Evolutionary conservation across 257 asterid species (phyloP).

Genomic region (Lycium ferocissimum): DNA sequence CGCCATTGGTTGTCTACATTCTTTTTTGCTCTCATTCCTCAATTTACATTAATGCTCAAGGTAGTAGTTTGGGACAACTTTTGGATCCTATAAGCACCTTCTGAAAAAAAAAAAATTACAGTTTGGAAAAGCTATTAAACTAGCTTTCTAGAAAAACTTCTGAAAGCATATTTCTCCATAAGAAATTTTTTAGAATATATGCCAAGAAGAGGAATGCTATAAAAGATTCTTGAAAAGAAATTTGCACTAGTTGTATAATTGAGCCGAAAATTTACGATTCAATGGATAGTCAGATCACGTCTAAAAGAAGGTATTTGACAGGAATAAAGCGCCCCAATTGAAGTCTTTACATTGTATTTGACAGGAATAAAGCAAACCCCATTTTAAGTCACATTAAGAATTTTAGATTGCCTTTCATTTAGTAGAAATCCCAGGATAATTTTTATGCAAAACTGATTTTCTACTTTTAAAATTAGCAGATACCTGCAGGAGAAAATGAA

Average conservation of each 20-base stretch:
- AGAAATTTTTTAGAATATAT: not conserved
- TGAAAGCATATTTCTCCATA: not conserved
- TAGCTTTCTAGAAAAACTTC: too few relatives aligned
- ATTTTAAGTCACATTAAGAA: not conserved
- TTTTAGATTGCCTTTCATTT: not conserved
- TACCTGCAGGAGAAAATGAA: not conserved
- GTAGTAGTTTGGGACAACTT: not conserved
- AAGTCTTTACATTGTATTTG: not conserved
- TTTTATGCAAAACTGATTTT: not conserved
- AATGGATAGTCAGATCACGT: not conserved
- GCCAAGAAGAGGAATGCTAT: too few relatives aligned
- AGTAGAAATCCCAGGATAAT: not conserved
- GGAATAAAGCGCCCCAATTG: not conserved
- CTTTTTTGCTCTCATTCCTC: not conserved
- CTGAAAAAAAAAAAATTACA: not conserved
- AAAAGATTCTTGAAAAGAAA: not conserved
- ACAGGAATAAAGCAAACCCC: not conserved
- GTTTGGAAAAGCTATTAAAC: not conserved
- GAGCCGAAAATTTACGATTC: not conserved
- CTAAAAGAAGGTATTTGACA: conserved; percentile 6
- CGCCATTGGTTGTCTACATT: not conserved
- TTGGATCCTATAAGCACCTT: not conserved
- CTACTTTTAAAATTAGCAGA: not conserved
- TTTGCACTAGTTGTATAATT: too few relatives aligned
- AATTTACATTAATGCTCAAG: not conserved